Percentiles rank a stretch among this genome's conserved stretches.
phyloP scores from a whole-genome alignment of 2,329 filamentous ascomycete species.

The Ophiognomonia clavigignenti-juglandacearum region DNA sequence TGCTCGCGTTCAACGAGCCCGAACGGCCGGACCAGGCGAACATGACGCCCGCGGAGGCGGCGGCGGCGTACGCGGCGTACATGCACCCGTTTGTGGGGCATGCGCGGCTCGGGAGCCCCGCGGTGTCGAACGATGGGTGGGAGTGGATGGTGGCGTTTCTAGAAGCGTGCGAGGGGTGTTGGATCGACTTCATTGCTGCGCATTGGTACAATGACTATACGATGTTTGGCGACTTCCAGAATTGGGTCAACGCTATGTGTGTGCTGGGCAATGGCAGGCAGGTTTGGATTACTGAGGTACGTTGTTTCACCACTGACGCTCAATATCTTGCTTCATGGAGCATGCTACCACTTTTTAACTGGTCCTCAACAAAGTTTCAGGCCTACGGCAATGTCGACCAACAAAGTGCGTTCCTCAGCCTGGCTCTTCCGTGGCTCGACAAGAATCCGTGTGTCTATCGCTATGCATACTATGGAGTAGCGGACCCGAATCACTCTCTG shows the following conservation, averaged over 20 bases:
- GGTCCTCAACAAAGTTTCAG: neutral
- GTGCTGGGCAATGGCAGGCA: constrained; percentile 28
- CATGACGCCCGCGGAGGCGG: constrained; percentile 29
- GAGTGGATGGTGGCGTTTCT: constrained; percentile 40
- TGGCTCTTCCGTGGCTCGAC: constrained; percentile 40
- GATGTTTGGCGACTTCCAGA: constrained; percentile 35
- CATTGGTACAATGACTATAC: constrained; percentile 41
- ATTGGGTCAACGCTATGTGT: constrained; percentile 35
- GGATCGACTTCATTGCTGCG: constrained; percentile 38
- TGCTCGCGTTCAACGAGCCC: constrained; percentile 23
- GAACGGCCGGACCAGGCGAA: constrained; percentile 19
- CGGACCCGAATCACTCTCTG: constrained; percentile 16
- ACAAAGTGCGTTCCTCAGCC: constrained; percentile 29
- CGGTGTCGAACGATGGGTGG: constrained; percentile 42
- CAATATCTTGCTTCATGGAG: constrained; percentile 13
- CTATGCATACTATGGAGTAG: constrained; percentile 32
- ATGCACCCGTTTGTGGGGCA: constrained; percentile 39
- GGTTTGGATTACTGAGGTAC: constrained; percentile 41
- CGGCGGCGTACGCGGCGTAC: constrained; percentile 32
- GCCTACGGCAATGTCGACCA: constrained; percentile 20
- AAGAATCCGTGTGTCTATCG: constrained; percentile 30
- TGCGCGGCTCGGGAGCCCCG: constrained; percentile 39
- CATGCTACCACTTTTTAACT: constrained; percentile 32
- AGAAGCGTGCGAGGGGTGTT: constrained; percentile 33
- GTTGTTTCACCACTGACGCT: neutral